Base-by-base conservation (phyloP, 73 alveolate species). In the Tetrahymena borealis region DNA sequence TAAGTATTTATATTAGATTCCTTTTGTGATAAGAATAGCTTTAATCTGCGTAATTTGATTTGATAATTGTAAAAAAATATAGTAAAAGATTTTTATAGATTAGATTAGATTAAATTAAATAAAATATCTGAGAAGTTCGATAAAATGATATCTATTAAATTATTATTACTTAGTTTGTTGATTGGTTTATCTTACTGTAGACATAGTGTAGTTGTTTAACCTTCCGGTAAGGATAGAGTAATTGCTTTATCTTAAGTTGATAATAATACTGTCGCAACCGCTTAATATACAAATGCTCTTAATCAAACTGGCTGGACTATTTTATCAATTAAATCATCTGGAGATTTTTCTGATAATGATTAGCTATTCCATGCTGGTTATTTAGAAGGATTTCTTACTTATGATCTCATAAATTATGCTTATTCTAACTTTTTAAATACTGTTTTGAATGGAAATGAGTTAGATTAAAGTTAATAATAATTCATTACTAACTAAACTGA, bases 231-330 rank as follows among this genome's bases (percentile, higher is more conserved):
- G 1, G 85, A 60, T 24, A 60, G 85, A 60, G 85, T 60, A 1
- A 18, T 28, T 2, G 85, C 85, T 60, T 60, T 18, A 24, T 60
- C 85, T 60, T 7, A 10, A 3, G 36, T 60, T 60, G 85, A 60
- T 60, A 60, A 60, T 18, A 18, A 60, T 1, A 20, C 85, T 20
- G 85, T 90, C 31, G 93, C 93, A 33, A 39, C 7, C 16, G 92
- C 91, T 40, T 37, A 32, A 28, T 78, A 78, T 24, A 91, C 85
- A 32, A 91, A 79, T 20, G 90, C 95, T 78, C 92, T 91, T 3
- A 91, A 91, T 78, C 11, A 38, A 24, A 91, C 95, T 35, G 95
- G 95, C 15, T 91, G 95, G 95, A 78, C 42, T 20, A 78, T 91
- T 78, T 40, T 91, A 10, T 15, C 36, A 78, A 91, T 91, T 11